Evolutionary conservation across 495 filamentous ascomycete genomes (phyloP).

Genomic region (Physcia stellaris): DNA sequence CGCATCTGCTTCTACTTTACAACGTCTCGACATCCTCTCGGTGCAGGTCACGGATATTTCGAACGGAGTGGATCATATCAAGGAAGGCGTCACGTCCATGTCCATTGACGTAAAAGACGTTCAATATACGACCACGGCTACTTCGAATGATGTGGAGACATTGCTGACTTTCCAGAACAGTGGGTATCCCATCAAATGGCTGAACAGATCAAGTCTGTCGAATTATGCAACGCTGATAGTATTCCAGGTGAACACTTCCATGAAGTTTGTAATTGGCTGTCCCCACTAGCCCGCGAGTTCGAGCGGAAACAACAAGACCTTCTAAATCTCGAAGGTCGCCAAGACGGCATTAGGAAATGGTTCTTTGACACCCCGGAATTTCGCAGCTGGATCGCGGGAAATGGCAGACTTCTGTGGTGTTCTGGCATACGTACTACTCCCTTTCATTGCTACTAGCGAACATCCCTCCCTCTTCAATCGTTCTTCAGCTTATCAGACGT

Average conservation of each 20-base stretch:
- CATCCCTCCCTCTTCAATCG: background rate
- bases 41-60: background rate
- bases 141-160: background rate
- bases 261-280: conserved; percentile 1
- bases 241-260: background rate
- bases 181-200: background rate
- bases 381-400: conserved; percentile 1
- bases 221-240: background rate
- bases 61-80: background rate
- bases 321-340: background rate
- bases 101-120: background rate
- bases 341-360: conserved; percentile 1
- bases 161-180: background rate
- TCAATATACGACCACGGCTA: background rate
- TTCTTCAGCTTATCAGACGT: too few species aligned
- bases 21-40: background rate
- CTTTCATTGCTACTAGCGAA: background rate
- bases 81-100: background rate
- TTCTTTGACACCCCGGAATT: background rate
- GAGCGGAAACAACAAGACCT: conserved; percentile 2
- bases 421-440: conserved; percentile 1
- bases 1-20: background rate
- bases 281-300: conserved; percentile 4
- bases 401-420: conserved; percentile 3
- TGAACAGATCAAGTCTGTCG: too few species aligned